A percentile compares a stretch with the other conserved stretches of the same genome.
Evolutionary conservation across 352 stramenopile species (phyloP).

Genomic region (Phytophthora ramorum): DNA sequence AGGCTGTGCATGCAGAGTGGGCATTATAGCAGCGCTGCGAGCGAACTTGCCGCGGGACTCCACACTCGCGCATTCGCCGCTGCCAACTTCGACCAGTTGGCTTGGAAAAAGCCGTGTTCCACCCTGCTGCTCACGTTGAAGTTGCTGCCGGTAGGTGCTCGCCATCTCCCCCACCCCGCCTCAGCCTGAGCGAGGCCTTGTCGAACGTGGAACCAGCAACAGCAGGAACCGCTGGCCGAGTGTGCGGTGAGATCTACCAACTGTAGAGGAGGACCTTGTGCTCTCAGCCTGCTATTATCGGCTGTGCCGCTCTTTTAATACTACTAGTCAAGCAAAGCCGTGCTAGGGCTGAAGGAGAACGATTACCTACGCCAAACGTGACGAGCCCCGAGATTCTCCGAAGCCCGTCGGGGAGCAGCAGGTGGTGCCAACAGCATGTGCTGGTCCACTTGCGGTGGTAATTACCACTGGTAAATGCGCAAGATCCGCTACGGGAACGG

Average conservation of each 20-base stretch:
- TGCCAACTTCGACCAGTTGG: slow-evolving; percentile 6
- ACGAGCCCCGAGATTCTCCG: background rate
- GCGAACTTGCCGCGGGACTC: background rate
- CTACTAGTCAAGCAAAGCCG: background rate
- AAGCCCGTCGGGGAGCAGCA: background rate
- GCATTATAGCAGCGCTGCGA: background rate
- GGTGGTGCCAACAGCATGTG: background rate
- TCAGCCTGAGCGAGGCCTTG: slow-evolving; percentile 4
- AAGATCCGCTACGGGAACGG: background rate
- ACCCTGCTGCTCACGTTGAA: slow-evolving; percentile 17
- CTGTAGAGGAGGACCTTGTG: background rate
- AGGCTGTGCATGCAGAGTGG: too few species aligned
- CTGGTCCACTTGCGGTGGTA: background rate
- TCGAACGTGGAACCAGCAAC: background rate
- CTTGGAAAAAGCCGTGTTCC: slow-evolving; percentile 20
- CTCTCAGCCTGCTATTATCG: background rate
- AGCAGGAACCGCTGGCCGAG: background rate
- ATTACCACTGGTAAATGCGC: background rate
- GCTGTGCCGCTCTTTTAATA: background rate
- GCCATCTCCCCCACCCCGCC: slow-evolving; percentile 20
- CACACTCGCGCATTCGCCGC: background rate
- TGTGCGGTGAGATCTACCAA: background rate
- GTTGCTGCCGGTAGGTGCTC: background rate
- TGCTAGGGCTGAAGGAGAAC: slow-evolving; percentile 6
- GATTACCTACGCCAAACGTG: background rate